Evolutionary conservation across 345 rosid genomes (phyloP).

Genomic region (Clausena lansium): DNA sequence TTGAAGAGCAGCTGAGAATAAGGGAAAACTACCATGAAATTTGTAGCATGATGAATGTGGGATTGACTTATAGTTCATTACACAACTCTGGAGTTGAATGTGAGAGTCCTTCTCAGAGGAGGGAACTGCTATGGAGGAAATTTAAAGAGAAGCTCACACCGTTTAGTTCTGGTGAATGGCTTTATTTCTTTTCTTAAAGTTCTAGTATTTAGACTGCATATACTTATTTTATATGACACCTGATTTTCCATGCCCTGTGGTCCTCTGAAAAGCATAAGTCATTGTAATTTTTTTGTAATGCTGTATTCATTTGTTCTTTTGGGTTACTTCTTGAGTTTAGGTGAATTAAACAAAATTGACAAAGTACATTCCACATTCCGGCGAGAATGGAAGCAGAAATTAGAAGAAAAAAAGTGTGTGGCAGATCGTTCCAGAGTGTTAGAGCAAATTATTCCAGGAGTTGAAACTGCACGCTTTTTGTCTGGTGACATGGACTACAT

Average conservation of each 20-base stretch:
- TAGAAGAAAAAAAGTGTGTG: conserved; percentile 74
- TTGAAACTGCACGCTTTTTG: conserved; percentile 75
- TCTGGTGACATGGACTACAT: conserved; percentile 73
- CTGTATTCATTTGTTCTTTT: conserved; percentile 14
- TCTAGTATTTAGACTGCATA: not conserved
- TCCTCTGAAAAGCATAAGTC: not conserved
- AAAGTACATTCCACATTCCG: conserved; percentile 85
- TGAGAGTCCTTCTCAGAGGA: conserved; percentile 64
- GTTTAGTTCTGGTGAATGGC: conserved; percentile 59
- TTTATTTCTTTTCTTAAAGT: conserved; percentile 8
- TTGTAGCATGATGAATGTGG: conserved; percentile 87
- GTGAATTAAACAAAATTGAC: conserved; percentile 74
- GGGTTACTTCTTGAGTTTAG: conserved; percentile 36
- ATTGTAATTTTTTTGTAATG: not conserved
- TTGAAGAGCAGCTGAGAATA: conserved; percentile 82
- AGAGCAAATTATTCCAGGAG: conserved; percentile 87
- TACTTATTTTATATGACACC: conserved; percentile 2
- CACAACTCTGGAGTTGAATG: conserved; percentile 84
- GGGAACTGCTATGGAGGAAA: conserved; percentile 63
- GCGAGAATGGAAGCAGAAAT: conserved; percentile 92
- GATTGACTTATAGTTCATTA: conserved; percentile 80
- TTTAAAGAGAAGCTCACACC: conserved; percentile 67
- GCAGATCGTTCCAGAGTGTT: conserved; percentile 79
- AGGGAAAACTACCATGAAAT: conserved; percentile 79
- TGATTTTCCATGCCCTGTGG: not conserved